Percentiles rank a stretch among this genome's conserved stretches.
These are phyloP conservation scores for Chamaecyparis obtusa DNA, from an alignment of 75 land plant genomes.

Conservation along the genomic window DNA sequence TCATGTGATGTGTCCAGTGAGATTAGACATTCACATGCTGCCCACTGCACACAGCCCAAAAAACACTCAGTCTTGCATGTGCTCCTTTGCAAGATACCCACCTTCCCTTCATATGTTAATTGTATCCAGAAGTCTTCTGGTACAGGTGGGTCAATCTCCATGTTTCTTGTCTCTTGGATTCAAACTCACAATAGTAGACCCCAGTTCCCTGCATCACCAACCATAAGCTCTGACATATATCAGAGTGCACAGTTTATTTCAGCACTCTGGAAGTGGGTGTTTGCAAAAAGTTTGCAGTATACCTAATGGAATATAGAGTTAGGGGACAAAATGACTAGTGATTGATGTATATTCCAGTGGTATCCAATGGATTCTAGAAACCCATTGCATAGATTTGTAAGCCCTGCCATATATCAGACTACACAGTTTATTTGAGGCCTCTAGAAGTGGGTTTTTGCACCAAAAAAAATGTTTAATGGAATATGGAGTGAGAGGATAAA, in stretches of 20 bases:
- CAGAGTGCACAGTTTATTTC: background rate
- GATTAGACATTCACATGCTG: slow-evolving; percentile 1
- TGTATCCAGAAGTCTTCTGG: background rate
- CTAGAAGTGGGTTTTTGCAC: no score
- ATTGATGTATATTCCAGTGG: background rate
- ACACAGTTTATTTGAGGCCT: no score
- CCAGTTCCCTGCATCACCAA: background rate
- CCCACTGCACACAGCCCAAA: slow-evolving; percentile 8
- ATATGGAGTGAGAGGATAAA: no score
- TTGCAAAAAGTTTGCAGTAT: no score
- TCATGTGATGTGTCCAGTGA: background rate
- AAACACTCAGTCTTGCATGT: background rate
- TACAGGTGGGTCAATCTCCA: slow-evolving; percentile 14
- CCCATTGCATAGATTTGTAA: no score
- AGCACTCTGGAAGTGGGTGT: background rate
- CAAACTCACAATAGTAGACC: background rate
- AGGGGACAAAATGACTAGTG: background rate
- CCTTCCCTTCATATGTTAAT: background rate
- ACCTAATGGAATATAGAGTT: background rate
- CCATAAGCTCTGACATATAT: background rate
- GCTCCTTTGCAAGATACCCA: background rate
- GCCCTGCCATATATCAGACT: no score
- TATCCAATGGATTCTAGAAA: background rate
- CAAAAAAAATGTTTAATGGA: no score
- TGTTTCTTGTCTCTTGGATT: background rate